These are phyloP conservation scores for Rhododendron vialii DNA, from an alignment of 148 eudicot genomes.

Conservation along the genomic window DNA sequence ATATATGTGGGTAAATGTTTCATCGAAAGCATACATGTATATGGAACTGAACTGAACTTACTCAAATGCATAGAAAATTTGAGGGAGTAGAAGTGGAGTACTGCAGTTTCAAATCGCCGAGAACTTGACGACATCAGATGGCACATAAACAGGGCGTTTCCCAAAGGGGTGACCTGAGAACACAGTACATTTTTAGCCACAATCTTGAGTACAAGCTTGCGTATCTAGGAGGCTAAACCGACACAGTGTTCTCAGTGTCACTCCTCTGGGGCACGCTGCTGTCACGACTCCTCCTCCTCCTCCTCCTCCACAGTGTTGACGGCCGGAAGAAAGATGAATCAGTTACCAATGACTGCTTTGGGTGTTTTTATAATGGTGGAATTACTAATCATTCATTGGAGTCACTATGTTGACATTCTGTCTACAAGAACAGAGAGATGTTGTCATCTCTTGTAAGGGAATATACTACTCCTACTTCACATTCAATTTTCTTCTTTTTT, in stretches of 20 bases:
- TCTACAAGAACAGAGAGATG: background rate
- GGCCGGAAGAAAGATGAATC: background rate
- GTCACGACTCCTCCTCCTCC: background rate
- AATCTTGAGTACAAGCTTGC: background rate
- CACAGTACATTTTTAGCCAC: background rate
- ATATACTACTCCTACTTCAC: too few relatives aligned
- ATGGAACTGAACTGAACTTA: background rate
- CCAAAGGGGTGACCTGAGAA: slow-evolving; percentile 1
- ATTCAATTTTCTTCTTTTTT: too few relatives aligned
- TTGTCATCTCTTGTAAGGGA: background rate
- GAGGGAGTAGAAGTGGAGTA: background rate
- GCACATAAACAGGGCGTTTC: background rate
- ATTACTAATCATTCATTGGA: background rate
- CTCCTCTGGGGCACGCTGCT: background rate
- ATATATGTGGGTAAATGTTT: too few relatives aligned
- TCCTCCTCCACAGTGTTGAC: background rate
- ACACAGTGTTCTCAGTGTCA: background rate
- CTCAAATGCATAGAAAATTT: background rate
- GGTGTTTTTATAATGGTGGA: background rate
- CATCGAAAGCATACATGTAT: background rate
- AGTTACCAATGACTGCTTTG: background rate
- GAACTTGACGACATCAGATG: background rate
- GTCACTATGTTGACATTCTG: background rate
- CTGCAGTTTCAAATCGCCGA: background rate
- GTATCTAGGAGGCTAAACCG: background rate